A percentile compares a stretch with the other conserved stretches of the same genome.
Conservation (phyloP, 83 land plant species). For the Thuja plicata region DNA sequence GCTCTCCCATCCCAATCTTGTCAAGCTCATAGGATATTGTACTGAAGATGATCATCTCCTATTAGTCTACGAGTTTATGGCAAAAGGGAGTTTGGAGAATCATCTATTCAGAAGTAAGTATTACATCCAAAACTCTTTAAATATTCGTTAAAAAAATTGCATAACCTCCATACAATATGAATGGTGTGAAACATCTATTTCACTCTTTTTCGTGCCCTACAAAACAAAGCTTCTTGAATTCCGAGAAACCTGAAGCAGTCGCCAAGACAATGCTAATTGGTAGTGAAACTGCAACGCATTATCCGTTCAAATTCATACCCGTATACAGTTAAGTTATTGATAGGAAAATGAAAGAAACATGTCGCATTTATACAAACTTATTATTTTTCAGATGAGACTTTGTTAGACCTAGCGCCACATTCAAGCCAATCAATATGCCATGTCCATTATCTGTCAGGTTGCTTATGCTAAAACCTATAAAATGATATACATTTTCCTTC, state of each 20-base stretch:
- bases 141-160: background rate
- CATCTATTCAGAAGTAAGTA: conserved; percentile 12
- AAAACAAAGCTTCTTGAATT: background rate
- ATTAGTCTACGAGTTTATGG: conserved; percentile 17
- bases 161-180: background rate
- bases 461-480: background rate
- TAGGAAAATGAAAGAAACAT: background rate
- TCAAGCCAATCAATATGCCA: background rate
- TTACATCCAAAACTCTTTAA: background rate
- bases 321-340: background rate
- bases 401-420: background rate
- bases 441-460: background rate
- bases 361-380: background rate
- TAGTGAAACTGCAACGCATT: background rate
- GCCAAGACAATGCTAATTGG: background rate
- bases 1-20: conserved; percentile 18
- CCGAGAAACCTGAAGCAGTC: no score
- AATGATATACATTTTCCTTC: background rate
- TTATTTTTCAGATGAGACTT: background rate
- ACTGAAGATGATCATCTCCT: conserved; percentile 14
- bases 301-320: background rate
- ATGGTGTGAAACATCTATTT: no score
- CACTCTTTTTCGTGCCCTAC: background rate
- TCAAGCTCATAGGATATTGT: conserved; percentile 8
- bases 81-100: conserved; percentile 16